Evolutionary conservation across 2,329 filamentous ascomycete genomes (phyloP).

Genomic region (Huntiella abstrusa): DNA sequence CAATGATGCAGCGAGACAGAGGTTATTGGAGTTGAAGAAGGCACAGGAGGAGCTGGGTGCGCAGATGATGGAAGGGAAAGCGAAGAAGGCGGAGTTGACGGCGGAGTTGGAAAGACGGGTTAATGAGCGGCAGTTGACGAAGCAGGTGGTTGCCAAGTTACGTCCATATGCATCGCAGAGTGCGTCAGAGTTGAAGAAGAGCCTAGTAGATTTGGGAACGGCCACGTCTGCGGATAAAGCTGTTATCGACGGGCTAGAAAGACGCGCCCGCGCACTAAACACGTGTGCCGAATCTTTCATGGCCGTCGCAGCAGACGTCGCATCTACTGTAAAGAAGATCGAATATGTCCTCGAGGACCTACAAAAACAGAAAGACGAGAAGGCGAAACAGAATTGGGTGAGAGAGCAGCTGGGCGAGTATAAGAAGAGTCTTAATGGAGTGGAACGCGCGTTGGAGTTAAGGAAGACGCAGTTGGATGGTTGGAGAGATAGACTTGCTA

Average conservation of each 20-base stretch:
- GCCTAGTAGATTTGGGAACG: conserved; percentile 63
- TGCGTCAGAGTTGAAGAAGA: conserved; percentile 63
- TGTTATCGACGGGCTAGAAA: conserved; percentile 74
- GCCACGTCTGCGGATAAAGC: conserved; percentile 60
- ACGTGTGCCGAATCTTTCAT: conserved; percentile 81
- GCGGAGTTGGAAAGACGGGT: conserved; percentile 53
- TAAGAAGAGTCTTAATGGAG: conserved; percentile 75
- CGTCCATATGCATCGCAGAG: conserved; percentile 84
- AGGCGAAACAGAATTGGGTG: conserved; percentile 59
- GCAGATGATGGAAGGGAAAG: conserved; percentile 65
- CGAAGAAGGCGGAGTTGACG: conserved; percentile 60
- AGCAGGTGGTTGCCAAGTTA: conserved; percentile 75
- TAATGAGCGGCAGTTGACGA: conserved; percentile 47
- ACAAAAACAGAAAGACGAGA: conserved; percentile 78
- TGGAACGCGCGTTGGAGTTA: conserved; percentile 72
- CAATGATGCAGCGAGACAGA: conserved; percentile 73
- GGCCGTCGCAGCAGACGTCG: conserved; percentile 68
- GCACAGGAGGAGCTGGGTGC: conserved; percentile 70
- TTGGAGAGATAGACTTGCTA: conserved; percentile 73
- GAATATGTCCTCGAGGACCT: conserved; percentile 76
- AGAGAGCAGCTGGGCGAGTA: conserved; percentile 74
- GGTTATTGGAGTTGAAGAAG: conserved; percentile 59
- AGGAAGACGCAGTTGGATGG: conserved; percentile 69
- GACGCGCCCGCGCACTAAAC: conserved; percentile 71
- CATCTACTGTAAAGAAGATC: conserved; percentile 71